Percentiles rank a stretch among this genome's conserved stretches.
These are phyloP conservation scores for Lepidium sativum DNA, from an alignment of 345 rosid genomes.

Conservation along the genomic window DNA sequence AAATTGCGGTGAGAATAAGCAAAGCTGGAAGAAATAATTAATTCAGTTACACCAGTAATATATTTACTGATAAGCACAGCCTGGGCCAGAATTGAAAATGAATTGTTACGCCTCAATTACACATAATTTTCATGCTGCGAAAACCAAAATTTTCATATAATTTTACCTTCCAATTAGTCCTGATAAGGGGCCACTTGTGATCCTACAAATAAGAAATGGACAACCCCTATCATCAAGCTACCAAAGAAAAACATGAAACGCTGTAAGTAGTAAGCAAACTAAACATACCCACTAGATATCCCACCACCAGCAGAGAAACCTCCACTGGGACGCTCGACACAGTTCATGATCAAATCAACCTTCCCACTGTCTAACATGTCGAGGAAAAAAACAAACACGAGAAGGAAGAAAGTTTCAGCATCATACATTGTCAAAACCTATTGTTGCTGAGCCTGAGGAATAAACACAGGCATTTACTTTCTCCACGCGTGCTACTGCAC, in stretches of 20 bases:
- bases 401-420: neutral
- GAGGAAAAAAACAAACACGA: neutral
- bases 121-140: neutral
- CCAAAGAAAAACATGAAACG: neutral
- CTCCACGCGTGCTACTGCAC: neutral
- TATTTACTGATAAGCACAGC: neutral
- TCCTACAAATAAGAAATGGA: slow-evolving; percentile 43
- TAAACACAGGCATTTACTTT: slow-evolving; percentile 1
- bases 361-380: slow-evolving; percentile 52
- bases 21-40: slow-evolving; percentile 52
- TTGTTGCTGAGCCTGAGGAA: neutral
- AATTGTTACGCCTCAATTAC: neutral
- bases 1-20: slow-evolving; percentile 96
- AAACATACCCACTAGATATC: slow-evolving; percentile 85
- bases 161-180: slow-evolving; percentile 88
- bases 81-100: neutral
- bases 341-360: slow-evolving; percentile 89
- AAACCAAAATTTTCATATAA: neutral
- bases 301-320: slow-evolving; percentile 97
- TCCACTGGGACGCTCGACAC: slow-evolving; percentile 94
- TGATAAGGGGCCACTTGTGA: slow-evolving; percentile 85
- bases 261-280: neutral
- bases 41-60: slow-evolving; percentile 2
- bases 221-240: neutral
- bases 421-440: neutral